Percentiles rank a stretch among this genome's conserved stretches.
phyloP scores from a whole-genome alignment of 2,329 filamentous ascomycete species.

The Hawksworthiomyces lignivorus region DNA sequence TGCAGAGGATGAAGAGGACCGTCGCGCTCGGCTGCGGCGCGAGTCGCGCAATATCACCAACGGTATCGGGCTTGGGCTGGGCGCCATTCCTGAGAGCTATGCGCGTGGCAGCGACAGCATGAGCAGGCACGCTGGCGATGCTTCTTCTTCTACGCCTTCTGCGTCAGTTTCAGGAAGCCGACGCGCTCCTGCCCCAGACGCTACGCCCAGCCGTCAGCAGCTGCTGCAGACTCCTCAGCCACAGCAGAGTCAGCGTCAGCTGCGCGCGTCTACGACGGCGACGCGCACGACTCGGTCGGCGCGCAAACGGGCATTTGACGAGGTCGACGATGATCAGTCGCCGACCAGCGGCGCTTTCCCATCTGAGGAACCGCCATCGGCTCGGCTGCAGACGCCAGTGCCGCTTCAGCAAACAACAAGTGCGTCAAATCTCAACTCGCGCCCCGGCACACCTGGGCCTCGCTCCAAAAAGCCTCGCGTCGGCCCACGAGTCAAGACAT shows the following conservation, averaged over 20 bases:
- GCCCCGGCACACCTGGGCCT: constrained; percentile 52
- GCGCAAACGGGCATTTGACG: constrained; percentile 47
- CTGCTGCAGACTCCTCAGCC: constrained; percentile 10
- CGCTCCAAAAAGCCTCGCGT: constrained; percentile 53
- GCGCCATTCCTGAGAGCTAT: constrained; percentile 29
- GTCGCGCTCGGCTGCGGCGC: constrained; percentile 19
- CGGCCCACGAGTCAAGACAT: constrained; percentile 59
- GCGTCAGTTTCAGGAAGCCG: constrained; percentile 7
- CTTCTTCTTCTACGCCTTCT: not conserved
- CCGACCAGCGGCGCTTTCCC: constrained; percentile 43
- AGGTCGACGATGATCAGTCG: constrained; percentile 45
- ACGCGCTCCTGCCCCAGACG: constrained; percentile 5
- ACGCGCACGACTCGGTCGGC: constrained; percentile 40
- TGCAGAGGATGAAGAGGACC: constrained; percentile 18
- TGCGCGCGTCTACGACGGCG: constrained; percentile 24
- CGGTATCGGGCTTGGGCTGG: too few relatives aligned
- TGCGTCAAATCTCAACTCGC: constrained; percentile 33
- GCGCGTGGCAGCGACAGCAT: constrained; percentile 21
- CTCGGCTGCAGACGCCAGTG: constrained; percentile 14
- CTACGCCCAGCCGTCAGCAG: not conserved
- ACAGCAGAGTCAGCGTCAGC: constrained; percentile 12
- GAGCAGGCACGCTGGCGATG: not conserved
- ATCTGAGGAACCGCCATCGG: constrained; percentile 14
- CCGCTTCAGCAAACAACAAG: constrained; percentile 2
- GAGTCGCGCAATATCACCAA: constrained; percentile 27